Base-by-base conservation (phyloP, 306 rosid genomes). In the Crataegus laevigata region DNA sequence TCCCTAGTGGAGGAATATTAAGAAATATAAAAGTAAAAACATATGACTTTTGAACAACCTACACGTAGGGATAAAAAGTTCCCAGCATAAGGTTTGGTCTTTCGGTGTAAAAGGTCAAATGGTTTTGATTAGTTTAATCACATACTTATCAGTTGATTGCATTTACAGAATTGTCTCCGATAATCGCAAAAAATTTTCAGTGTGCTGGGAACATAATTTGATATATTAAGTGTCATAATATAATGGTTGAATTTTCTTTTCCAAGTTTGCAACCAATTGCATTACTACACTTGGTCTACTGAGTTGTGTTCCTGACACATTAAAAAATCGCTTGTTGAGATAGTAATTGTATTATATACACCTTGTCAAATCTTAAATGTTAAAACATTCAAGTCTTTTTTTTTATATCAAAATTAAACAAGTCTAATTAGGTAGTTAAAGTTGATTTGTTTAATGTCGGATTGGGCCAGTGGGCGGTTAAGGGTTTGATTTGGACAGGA, bases 401-500 rank as follows among this genome's bases (percentile, higher is more conserved):
- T 43, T 43, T 11, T 13, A 11, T 3, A 47, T 47, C 8, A 14
- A 15, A 47, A 72, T 66, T 30, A 51, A 79, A 61, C 22, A 72
- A 67, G 63, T 75, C 52, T 14, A 77, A 63, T 17, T 82, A 54
- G 69, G 18, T 17, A 28, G 78, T 59, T 75, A 81, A 61, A 62
- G 77, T 58, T 66, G 60, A 8, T 52, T 79, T 72, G 72, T 8
- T 79, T 80, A 80, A 78, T 73, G 84, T 18, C 1, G 88, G 79
- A 73, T 68, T 71, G 85, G 18, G 43, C 36, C 71, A 64, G 75
- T 84, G 84, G 85, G 43, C 73, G 87, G 87, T 75, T 76, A 4
- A 32, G 19, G 24, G 5, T 4, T 69, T 81, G 81, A 86, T 77
- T 52, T 71, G 55, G 86, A 82, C 83, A 45, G 21, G 47, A 65